phyloP scores from a whole-genome alignment of 108 stramenopile species.

The Cyclotella choctawhatcheeana region DNA sequence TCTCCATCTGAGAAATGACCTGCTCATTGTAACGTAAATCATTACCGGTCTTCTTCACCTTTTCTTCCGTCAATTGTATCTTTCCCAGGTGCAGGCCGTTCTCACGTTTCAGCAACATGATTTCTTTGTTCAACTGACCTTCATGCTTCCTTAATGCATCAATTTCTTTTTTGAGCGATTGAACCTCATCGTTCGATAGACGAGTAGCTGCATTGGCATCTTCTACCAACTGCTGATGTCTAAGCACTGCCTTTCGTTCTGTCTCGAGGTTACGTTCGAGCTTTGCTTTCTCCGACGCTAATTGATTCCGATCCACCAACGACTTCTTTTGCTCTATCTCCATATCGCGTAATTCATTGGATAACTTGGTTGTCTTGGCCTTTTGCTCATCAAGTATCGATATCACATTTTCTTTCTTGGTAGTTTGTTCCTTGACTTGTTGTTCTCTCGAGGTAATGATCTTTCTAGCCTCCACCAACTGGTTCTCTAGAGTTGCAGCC shows the following conservation, averaged over 20 bases:
- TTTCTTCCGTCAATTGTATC: slow-evolving; percentile 54
- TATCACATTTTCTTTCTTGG: slow-evolving; percentile 20
- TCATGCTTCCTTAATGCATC: slow-evolving; percentile 30
- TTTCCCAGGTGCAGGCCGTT: slow-evolving; percentile 42
- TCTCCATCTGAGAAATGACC: slow-evolving; percentile 58
- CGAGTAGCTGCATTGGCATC: slow-evolving; percentile 38
- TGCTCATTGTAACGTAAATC: slow-evolving; percentile 64
- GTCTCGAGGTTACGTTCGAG: slow-evolving; percentile 39
- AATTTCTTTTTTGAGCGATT: slow-evolving; percentile 35
- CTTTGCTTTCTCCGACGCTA: slow-evolving; percentile 34
- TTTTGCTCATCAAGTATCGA: slow-evolving; percentile 36
- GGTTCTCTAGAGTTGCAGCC: slow-evolving; percentile 29
- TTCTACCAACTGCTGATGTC: slow-evolving; percentile 33
- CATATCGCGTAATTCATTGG: slow-evolving; percentile 14
- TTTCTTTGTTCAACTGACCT: slow-evolving; percentile 25
- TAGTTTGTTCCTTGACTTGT: slow-evolving; percentile 21
- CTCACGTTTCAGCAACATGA: slow-evolving; percentile 48
- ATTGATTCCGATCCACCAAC: slow-evolving; percentile 19
- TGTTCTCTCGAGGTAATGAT: slow-evolving; percentile 22
- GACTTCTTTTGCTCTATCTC: slow-evolving; percentile 20
- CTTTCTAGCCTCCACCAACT: slow-evolving; percentile 33
- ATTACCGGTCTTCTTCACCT: slow-evolving; percentile 53
- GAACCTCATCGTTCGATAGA: slow-evolving; percentile 21
- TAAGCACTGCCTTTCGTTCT: slow-evolving; percentile 21
- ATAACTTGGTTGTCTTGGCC: slow-evolving; percentile 3